Evolutionary conservation across 1,284 basidiomycete species (phyloP), one percentile per base, ranked within the genome.

Genomic region (Pyrrhoderma noxium): DNA sequence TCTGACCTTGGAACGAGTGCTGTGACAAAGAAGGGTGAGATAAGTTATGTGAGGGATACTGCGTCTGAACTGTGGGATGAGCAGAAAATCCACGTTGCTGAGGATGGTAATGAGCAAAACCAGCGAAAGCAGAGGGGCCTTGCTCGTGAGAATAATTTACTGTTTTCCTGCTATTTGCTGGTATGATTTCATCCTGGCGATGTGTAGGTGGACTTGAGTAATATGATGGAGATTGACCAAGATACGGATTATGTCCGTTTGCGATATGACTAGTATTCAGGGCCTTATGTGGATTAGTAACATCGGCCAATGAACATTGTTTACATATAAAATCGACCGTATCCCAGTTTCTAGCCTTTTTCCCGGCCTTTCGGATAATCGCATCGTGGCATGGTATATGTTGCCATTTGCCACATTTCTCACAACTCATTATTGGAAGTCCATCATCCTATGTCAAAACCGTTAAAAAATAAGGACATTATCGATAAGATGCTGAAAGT

Each of bases 321-420:
- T 22, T 49, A 42, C 56, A 55, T 18, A 40, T 47, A 58, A 73
- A 89, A 39, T 88, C 83, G 45, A 82, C 82, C 14, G 65, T 58
- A 44, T 84, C 75, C 87, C 87, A 90, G 57, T 89, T 77, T 27
- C 85, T 79, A 58, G 71, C 74, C 13, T 74, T 75, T 13, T 72
- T 73, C 16, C 85, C 81, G 22, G 74, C 71, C 35, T 69, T 67
- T 37, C 68, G 63, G 61, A 89, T 86, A 22, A 73, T 77, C 38
- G 65, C 66, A 59, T 90, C 83, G 59, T 90, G 85, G 58, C 87
- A 90, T n/a, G 68, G 58, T 37, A 87, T 88, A 57, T 90, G 87
- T 57, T 89, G 87, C 90, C 91, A 93, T 60, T 81, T 84, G 18
- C 74, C 76, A 65, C 90, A 93, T 40, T 67, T 63, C 34, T 85